Evolutionary conservation across 2,329 filamentous ascomycete species (phyloP).

Genomic region (Fusarium veterinarium): DNA sequence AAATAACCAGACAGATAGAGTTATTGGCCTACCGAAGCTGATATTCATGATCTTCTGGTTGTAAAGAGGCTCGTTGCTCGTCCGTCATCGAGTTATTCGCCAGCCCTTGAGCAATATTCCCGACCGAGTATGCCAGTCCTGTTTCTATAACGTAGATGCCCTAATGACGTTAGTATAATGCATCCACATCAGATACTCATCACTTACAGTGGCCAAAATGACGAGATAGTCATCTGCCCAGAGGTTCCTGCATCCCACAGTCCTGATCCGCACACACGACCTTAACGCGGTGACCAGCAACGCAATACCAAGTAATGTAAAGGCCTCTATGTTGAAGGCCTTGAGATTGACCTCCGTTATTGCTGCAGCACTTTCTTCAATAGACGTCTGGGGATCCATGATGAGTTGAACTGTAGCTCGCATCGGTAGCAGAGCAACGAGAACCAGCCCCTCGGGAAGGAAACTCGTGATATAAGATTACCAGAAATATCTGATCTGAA

Average conservation of each 20-base stretch:
- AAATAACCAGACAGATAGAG: fast-evolving
- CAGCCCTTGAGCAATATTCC: slow-evolving; percentile 60
- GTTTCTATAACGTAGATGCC: slow-evolving; percentile 64
- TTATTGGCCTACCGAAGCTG: slow-evolving; percentile 45
- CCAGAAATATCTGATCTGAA: background rate
- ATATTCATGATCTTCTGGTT: slow-evolving; percentile 59
- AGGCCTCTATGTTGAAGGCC: slow-evolving; percentile 49
- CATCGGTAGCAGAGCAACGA: background rate
- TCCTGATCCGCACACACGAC: slow-evolving; percentile 59
- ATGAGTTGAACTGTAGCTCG: background rate
- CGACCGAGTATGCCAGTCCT: slow-evolving; percentile 62
- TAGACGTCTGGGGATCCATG: slow-evolving; percentile 30
- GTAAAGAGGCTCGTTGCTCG: slow-evolving; percentile 58
- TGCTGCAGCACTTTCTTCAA: slow-evolving; percentile 37
- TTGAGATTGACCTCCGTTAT: slow-evolving; percentile 40
- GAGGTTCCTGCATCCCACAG: slow-evolving; percentile 62
- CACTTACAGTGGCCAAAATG: slow-evolving; percentile 60
- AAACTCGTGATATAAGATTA: slow-evolving; percentile 23
- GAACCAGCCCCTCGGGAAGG: background rate
- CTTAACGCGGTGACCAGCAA: slow-evolving; percentile 62
- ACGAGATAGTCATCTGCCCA: slow-evolving; percentile 70
- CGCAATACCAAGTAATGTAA: slow-evolving; percentile 62
- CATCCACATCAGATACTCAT: no score
- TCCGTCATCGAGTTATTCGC: slow-evolving; percentile 69
- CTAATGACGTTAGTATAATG: slow-evolving; percentile 45